Evolutionary conservation across 805 yeast species (phyloP).

Genomic region (Yarrowia bubula): DNA sequence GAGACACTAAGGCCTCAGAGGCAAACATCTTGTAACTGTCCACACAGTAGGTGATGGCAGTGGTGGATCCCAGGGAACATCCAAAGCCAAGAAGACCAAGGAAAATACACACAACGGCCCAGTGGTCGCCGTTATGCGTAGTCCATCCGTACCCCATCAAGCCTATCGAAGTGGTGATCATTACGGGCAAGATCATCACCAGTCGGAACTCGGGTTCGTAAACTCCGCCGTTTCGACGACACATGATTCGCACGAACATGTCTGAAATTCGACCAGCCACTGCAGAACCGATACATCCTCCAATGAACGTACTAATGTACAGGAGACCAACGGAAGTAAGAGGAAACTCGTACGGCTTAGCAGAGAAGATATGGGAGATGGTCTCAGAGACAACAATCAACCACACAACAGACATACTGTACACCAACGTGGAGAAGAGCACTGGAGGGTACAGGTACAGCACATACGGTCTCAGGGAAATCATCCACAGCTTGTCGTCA

Average conservation of each 20-base stretch:
- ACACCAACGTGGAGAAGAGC: slow-evolving; percentile 51
- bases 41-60: slow-evolving; percentile 58
- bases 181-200: slow-evolving; percentile 52
- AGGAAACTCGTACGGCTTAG: slow-evolving; percentile 47
- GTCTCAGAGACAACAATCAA: slow-evolving; percentile 60
- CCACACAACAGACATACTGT: slow-evolving; percentile 62
- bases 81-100: slow-evolving; percentile 60
- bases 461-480: slow-evolving; percentile 54
- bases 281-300: slow-evolving; percentile 57
- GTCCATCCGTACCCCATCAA: slow-evolving; percentile 67
- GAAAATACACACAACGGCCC: slow-evolving; percentile 60
- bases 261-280: slow-evolving; percentile 54
- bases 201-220: slow-evolving; percentile 65
- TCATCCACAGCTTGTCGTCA: slow-evolving; percentile 53
- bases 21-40: slow-evolving; percentile 59
- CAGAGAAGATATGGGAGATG: slow-evolving; percentile 49
- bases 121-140: slow-evolving; percentile 45
- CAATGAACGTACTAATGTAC: slow-evolving; percentile 55
- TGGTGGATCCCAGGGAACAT: slow-evolving; percentile 58
- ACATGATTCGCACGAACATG: slow-evolving; percentile 46
- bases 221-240: slow-evolving; percentile 49
- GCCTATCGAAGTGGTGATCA: slow-evolving; percentile 48
- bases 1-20: slow-evolving; percentile 55
- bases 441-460: slow-evolving; percentile 51
- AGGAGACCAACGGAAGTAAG: slow-evolving; percentile 52